phyloP scores from a whole-genome alignment of 2,329 filamentous ascomycete genomes.

The Chaetomium sp. region DNA sequence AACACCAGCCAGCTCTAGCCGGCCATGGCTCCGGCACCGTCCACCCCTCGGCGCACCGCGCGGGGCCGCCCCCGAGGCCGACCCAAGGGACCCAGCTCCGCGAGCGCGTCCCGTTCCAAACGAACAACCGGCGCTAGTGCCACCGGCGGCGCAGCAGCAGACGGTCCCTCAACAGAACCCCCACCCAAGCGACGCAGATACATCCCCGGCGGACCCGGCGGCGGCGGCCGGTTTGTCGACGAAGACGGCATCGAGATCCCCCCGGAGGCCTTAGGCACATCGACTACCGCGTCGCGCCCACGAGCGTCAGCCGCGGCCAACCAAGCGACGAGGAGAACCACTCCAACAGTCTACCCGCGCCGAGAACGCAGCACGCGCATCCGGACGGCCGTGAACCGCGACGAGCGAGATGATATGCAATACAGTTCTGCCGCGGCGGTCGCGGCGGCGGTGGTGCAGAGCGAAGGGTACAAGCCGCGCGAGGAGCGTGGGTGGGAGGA shows the following conservation, averaged over 20 bases:
- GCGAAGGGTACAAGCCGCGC: constrained; percentile 92
- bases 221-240: constrained; percentile 78
- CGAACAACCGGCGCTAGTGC: constrained; percentile 4
- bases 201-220: constrained; percentile 78
- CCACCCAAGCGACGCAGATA: constrained; percentile 69
- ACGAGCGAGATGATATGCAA: constrained; percentile 55
- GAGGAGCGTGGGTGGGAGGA: constrained; percentile 98
- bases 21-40: constrained; percentile 29
- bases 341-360: constrained; percentile 43
- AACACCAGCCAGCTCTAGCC: not conserved
- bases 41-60: constrained; percentile 36
- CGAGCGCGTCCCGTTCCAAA: constrained; percentile 30
- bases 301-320: constrained; percentile 43
- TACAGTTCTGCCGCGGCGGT: constrained; percentile 86
- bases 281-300: constrained; percentile 47
- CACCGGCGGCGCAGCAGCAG: constrained; percentile 6
- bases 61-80: constrained; percentile 43
- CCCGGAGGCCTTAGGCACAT: constrained; percentile 43
- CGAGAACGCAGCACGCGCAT: constrained; percentile 53
- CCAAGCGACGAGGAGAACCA: constrained; percentile 29
- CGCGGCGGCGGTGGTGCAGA: constrained; percentile 80
- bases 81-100: constrained; percentile 30
- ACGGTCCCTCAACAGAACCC: constrained; percentile 46
- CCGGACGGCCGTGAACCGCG: constrained; percentile 44
- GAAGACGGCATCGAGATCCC: constrained; percentile 58